Conservation (phyloP, 305 asterid genomes). For the Fraxinus ornus region DNA sequence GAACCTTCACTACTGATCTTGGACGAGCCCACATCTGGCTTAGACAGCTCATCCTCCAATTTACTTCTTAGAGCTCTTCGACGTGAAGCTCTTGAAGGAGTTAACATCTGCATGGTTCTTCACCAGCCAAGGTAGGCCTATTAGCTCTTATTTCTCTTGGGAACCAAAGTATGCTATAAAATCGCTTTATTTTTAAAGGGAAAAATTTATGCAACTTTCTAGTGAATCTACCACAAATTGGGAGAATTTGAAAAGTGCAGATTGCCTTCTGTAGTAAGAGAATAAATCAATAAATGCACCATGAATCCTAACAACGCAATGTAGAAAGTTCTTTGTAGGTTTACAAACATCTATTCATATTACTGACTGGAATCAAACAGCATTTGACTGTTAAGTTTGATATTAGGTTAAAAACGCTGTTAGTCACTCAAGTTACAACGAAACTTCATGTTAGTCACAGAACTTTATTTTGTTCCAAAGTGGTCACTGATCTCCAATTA, state of each 20-base stretch:
- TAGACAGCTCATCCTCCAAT: constrained; percentile 95
- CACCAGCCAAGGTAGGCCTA: constrained; percentile 90
- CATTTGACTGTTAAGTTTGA: background rate
- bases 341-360: constrained; percentile 1
- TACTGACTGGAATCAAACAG: constrained; percentile 2
- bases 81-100: constrained; percentile 99
- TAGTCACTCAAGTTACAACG: background rate
- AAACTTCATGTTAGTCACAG: background rate
- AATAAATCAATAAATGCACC: background rate
- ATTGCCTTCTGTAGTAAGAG: background rate
- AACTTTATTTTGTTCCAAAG: background rate
- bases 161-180: constrained; percentile 1
- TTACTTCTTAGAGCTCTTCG: constrained; percentile 95
- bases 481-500: background rate
- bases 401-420: background rate
- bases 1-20: constrained; percentile 95
- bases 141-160: constrained; percentile 11
- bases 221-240: background rate
- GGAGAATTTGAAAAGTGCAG: background rate
- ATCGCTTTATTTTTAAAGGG: background rate
- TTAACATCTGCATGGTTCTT: constrained; percentile 95
- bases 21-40: constrained; percentile 99
- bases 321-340: background rate
- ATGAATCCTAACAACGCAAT: background rate
- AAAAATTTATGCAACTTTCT: background rate